These are phyloP conservation scores for Penicillium sp. DNA, from an alignment of 2,329 filamentous ascomycete genomes.

Conservation along the genomic window DNA sequence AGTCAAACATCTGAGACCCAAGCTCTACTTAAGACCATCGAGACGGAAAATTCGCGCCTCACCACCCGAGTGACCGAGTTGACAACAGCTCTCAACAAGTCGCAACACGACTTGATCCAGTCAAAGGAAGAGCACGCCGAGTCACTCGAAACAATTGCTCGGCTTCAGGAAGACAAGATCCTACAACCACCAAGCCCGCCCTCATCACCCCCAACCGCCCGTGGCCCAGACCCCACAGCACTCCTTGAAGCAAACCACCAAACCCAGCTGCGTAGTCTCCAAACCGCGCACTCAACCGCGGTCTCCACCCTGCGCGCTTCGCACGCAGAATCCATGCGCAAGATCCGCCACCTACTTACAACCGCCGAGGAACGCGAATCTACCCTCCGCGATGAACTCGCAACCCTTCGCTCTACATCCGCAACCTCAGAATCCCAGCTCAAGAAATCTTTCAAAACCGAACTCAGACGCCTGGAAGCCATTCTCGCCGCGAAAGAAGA, in stretches of 20 bases:
- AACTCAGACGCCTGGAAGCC: conserved; percentile 36
- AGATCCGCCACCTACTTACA: conserved; percentile 36
- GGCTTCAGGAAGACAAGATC: conserved; percentile 30
- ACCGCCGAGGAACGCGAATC: conserved; percentile 39
- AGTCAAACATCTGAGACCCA: conserved; percentile 41
- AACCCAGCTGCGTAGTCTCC: conserved; percentile 37
- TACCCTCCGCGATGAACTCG: conserved; percentile 34
- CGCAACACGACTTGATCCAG: conserved; percentile 32
- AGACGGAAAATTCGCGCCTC: conserved; percentile 42
- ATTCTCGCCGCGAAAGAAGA: conserved; percentile 44
- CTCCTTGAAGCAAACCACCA: conserved; percentile 36
- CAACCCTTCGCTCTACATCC: conserved; percentile 25
- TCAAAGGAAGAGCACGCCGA: conserved; percentile 35
- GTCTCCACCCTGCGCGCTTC: conserved; percentile 40
- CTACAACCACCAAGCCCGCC: conserved; percentile 34
- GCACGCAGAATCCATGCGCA: conserved; percentile 39
- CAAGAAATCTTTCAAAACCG: conserved; percentile 29
- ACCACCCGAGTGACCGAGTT: conserved; percentile 37
- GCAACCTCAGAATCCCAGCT: conserved; percentile 28
- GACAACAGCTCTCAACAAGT: conserved; percentile 32
- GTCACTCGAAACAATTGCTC: conserved; percentile 31
- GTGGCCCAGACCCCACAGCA: conserved; percentile 12
- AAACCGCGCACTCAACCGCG: conserved; percentile 39
- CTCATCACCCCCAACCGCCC: conserved; percentile 27
- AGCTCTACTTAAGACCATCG: conserved; percentile 38